A percentile compares a stretch with the other conserved stretches of the same genome.
These are phyloP conservation scores for Anisodus tanguticus DNA, from an alignment of 257 asterid species.

Conservation along the genomic window DNA sequence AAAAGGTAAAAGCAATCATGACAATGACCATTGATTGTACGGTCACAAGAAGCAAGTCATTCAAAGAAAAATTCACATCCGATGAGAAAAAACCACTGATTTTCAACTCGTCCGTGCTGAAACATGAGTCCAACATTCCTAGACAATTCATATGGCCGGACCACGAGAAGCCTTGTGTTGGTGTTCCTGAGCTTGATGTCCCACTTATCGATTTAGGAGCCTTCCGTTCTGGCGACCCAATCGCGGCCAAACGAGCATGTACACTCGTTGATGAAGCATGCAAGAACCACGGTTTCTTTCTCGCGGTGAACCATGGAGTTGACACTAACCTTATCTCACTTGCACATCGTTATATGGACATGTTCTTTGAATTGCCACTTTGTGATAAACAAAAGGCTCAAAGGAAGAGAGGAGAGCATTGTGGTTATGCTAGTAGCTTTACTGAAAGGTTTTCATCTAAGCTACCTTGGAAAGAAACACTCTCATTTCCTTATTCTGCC, in stretches of 20 bases:
- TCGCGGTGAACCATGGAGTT: conserved; percentile 27
- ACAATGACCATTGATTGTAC: conserved; percentile 28
- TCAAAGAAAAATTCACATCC: not conserved
- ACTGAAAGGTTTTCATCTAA: conserved; percentile 31
- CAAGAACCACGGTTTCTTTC: conserved; percentile 31
- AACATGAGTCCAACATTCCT: conserved; percentile 27
- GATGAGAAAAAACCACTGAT: not conserved
- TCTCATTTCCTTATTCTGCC: conserved; percentile 15
- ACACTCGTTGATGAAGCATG: conserved; percentile 25
- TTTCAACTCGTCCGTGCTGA: conserved; percentile 27
- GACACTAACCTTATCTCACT: conserved; percentile 21
- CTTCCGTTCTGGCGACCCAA: conserved; percentile 25
- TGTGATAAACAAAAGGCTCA: conserved; percentile 20
- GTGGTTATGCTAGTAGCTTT: conserved; percentile 35
- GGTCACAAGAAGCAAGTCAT: not conserved
- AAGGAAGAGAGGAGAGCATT: conserved; percentile 29
- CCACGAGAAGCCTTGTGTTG: conserved; percentile 23
- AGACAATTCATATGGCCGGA: conserved; percentile 33
- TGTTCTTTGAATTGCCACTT: conserved; percentile 29
- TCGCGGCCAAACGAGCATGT: not conserved
- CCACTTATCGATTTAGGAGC: conserved; percentile 25
- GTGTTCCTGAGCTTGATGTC: not conserved
- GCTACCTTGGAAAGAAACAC: conserved; percentile 35
- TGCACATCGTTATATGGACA: conserved; percentile 17
- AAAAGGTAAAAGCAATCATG: not conserved